Percentiles rank a stretch among this genome's conserved stretches.
Conservation (phyloP, 2,329 filamentous ascomycete species). For the Xylariaceae sp. region DNA sequence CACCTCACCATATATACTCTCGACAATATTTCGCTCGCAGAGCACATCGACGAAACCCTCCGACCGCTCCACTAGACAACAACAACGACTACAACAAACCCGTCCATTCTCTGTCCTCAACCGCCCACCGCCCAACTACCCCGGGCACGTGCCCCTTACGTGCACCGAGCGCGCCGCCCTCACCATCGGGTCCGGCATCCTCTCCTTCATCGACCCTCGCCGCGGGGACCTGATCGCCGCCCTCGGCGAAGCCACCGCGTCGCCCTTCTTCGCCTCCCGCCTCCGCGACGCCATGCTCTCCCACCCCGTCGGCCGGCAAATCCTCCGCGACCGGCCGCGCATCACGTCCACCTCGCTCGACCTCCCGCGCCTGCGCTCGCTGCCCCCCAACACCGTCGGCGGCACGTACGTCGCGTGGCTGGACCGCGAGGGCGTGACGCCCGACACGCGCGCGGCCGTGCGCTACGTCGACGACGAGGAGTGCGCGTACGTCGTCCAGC, state of each 20-base stretch:
- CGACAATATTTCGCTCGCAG: slow-evolving; percentile 2
- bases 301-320: slow-evolving; percentile 76
- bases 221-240: slow-evolving; percentile 89
- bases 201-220: slow-evolving; percentile 67
- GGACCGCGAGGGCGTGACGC: slow-evolving; percentile 88
- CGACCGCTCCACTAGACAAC: not conserved
- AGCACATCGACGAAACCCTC: not conserved
- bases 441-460: slow-evolving; percentile 77
- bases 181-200: slow-evolving; percentile 57
- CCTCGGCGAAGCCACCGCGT: slow-evolving; percentile 89
- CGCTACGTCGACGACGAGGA: slow-evolving; percentile 92
- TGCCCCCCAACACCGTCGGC: slow-evolving; percentile 72
- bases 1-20: slow-evolving; percentile 3
- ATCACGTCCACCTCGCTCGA: slow-evolving; percentile 70
- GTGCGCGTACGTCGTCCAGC: slow-evolving; percentile 97
- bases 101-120: slow-evolving; percentile 71
- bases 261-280: slow-evolving; percentile 89
- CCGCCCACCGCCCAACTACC: slow-evolving; percentile 81
- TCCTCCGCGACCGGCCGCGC: slow-evolving; percentile 82
- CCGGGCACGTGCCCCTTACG: slow-evolving; percentile 87
- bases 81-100: not conserved
- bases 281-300: slow-evolving; percentile 89
- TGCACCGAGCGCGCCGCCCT: slow-evolving; percentile 68
- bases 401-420: slow-evolving; percentile 82
- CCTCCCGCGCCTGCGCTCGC: slow-evolving; percentile 62